Evolutionary conservation across 495 filamentous ascomycete species (phyloP).

Genomic region (Immersiella caudata): DNA sequence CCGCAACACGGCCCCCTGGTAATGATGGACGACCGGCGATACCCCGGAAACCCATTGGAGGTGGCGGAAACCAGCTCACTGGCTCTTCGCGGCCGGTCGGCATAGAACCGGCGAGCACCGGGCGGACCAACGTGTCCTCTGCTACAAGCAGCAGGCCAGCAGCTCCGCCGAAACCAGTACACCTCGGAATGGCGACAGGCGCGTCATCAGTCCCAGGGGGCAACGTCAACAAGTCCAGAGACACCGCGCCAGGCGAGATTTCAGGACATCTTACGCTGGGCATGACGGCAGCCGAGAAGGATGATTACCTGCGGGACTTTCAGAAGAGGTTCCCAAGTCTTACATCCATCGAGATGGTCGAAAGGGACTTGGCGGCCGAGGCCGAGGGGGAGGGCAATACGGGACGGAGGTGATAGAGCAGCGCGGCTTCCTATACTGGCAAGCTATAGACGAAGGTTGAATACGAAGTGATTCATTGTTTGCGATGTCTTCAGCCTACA

Average conservation of each 20-base stretch:
- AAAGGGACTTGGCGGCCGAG: conserved; percentile 47
- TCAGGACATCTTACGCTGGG: conserved; percentile 47
- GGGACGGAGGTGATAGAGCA: not conserved
- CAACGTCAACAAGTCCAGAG: not conserved
- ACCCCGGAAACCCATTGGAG: conserved; percentile 38
- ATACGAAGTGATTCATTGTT: not conserved
- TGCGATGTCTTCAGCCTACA: not conserved
- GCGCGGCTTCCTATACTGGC: not conserved
- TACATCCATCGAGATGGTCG: conserved; percentile 81
- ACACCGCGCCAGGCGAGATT: conserved; percentile 11
- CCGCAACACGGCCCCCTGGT: conserved; percentile 19
- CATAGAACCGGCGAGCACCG: conserved; percentile 15
- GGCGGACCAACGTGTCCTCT: not conserved
- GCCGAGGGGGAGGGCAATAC: conserved; percentile 20
- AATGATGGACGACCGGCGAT: conserved; percentile 30
- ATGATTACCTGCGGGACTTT: conserved; percentile 66
- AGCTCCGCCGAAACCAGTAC: conserved; percentile 56
- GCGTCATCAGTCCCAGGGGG: conserved; percentile 3
- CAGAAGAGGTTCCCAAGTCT: conserved; percentile 81
- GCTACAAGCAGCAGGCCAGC: conserved; percentile 34
- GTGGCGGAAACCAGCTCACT: conserved; percentile 1
- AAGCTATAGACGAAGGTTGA: conserved; percentile 1
- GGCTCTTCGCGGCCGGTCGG: not conserved
- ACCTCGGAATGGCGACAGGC: conserved; percentile 51
- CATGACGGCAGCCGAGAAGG: conserved; percentile 53